These are phyloP conservation scores for Phytophthora agathidicida DNA, from an alignment of 352 stramenopile species.

Conservation along the genomic window DNA sequence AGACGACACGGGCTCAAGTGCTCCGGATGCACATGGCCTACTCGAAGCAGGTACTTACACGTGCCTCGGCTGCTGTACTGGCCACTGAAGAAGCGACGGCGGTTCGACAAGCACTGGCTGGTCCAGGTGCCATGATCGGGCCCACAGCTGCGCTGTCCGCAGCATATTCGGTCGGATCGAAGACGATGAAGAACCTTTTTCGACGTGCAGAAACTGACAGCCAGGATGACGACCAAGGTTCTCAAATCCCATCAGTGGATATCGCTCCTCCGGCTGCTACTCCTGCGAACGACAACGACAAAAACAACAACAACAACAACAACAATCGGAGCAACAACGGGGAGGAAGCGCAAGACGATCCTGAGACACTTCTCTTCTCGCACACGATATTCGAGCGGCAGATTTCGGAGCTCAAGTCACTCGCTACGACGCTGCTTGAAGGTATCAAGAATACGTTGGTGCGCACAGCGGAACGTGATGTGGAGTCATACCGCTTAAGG, in stretches of 20 bases:
- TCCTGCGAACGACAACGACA: conserved; percentile 12
- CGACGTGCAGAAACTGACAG: conserved; percentile 34
- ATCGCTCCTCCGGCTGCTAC: conserved; percentile 11
- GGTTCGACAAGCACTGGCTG: conserved; percentile 69
- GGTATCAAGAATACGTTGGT: conserved; percentile 33
- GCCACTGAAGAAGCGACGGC: conserved; percentile 70
- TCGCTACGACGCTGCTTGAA: conserved; percentile 41
- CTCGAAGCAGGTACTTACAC: conserved; percentile 53
- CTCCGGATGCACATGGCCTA: conserved; percentile 70
- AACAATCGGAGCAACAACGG: conserved; percentile 13
- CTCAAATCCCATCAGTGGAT: conserved; percentile 11
- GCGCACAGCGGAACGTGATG: conserved; percentile 30
- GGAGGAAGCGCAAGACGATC: conserved; percentile 40
- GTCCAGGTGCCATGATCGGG: conserved; percentile 73
- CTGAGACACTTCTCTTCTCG: conserved; percentile 63
- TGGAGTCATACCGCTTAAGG: conserved; percentile 41
- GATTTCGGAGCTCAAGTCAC: conserved; percentile 47
- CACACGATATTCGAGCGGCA: conserved; percentile 79
- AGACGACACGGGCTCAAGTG: conserved; percentile 59
- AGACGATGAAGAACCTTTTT: conserved; percentile 77
- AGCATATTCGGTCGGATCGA: conserved; percentile 76
- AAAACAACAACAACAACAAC: neutral
- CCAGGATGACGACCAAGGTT: conserved; percentile 7
- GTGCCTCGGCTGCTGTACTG: conserved; percentile 61
- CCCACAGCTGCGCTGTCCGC: conserved; percentile 70